A percentile compares a stretch with the other conserved stretches of the same genome.
Evolutionary conservation across 371 early-diverging fungal genomes (phyloP).

Genomic region (Apophysomyces elegans): DNA sequence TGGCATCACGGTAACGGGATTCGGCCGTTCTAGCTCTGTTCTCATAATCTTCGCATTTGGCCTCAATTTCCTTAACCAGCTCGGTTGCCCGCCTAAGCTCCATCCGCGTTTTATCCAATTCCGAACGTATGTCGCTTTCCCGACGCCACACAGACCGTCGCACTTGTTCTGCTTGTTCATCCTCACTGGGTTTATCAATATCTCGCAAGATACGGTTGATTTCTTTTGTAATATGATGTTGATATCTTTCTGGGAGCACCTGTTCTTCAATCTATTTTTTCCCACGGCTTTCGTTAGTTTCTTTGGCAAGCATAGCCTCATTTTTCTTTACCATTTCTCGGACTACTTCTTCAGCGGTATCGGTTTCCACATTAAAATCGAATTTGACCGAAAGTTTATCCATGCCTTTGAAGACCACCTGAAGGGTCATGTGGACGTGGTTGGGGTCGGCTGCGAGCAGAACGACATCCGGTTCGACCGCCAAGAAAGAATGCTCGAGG

Average conservation of each 20-base stretch:
- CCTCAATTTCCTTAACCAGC: conserved; percentile 37
- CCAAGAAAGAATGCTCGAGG: conserved; percentile 84
- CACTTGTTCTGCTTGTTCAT: conserved; percentile 39
- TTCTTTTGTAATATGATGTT: conserved; percentile 82
- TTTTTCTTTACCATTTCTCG: conserved; percentile 75
- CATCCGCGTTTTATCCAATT: conserved; percentile 40
- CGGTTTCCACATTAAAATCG: conserved; percentile 86
- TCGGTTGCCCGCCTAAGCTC: conserved; percentile 33
- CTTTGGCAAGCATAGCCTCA: background rate
- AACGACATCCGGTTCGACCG: conserved; percentile 72
- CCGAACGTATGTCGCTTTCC: conserved; percentile 49
- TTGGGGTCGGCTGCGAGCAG: conserved; percentile 63
- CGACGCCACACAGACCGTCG: conserved; percentile 57
- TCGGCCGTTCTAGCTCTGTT: conserved; percentile 37
- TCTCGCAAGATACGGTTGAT: conserved; percentile 88
- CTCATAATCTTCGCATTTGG: conserved; percentile 38
- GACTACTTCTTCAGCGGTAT: conserved; percentile 92
- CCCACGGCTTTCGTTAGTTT: too few species aligned
- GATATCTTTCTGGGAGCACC: conserved; percentile 77
- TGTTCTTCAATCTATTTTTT: conserved; percentile 71
- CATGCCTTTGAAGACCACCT: conserved; percentile 85
- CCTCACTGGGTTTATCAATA: conserved; percentile 53
- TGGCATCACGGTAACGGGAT: conserved; percentile 43
- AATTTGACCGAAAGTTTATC: conserved; percentile 89
- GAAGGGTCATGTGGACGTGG: conserved; percentile 76